A percentile compares a stretch with the other conserved stretches of the same genome.
Conservation (phyloP, 2,329 filamentous ascomycete genomes). For the Monilinia aucupariae region DNA sequence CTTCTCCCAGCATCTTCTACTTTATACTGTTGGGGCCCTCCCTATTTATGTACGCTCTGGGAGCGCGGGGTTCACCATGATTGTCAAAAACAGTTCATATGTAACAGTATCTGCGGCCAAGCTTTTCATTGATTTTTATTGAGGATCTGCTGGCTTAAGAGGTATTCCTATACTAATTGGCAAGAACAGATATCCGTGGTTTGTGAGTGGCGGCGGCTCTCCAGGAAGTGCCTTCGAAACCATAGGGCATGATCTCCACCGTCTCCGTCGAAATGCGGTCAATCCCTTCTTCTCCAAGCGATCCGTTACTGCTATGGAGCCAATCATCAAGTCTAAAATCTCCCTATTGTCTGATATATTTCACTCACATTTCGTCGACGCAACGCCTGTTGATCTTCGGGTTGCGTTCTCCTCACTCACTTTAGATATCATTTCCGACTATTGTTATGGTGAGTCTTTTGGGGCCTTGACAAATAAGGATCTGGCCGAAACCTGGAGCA, state of each 20-base stretch:
- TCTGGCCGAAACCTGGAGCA: constrained; percentile 7
- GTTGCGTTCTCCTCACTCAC: constrained; percentile 18
- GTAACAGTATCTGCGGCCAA: too few species aligned
- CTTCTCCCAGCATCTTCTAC: background rate
- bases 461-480: constrained; percentile 19
- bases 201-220: background rate
- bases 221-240: constrained; percentile 13
- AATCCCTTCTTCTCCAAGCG: constrained; percentile 27
- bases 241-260: constrained; percentile 24
- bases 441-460: constrained; percentile 28
- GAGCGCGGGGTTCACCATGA: too few species aligned
- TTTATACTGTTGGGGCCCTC: background rate
- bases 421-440: constrained; percentile 29
- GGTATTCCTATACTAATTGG: background rate
- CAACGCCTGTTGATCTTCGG: constrained; percentile 4
- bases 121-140: background rate
- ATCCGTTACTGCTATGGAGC: constrained; percentile 21
- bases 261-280: constrained; percentile 23
- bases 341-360: constrained; percentile 17
- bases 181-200: constrained; percentile 6
- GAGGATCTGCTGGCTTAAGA: background rate
- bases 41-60: too few species aligned
- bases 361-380: constrained; percentile 11
- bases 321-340: constrained; percentile 24
- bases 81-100: background rate